Conservation (phyloP, 2,329 filamentous ascomycete genomes). For the Claviceps lovelessii region DNA sequence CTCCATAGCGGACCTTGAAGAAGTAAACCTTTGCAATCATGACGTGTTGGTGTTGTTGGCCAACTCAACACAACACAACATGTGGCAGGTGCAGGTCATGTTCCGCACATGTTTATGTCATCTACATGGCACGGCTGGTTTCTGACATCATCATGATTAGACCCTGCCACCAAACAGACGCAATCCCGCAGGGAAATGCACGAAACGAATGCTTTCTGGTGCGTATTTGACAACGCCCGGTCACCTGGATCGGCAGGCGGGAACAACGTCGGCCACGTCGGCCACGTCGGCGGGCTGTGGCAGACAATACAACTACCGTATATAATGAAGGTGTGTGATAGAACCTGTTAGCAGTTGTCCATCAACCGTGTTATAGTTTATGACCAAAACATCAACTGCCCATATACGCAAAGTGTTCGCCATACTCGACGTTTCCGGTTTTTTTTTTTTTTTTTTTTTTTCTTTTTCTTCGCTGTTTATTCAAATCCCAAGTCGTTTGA, state of each 20-base stretch:
- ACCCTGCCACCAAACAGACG: neutral
- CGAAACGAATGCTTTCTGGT: too few relatives aligned
- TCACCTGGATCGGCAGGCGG: too few relatives aligned
- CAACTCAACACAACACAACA: neutral
- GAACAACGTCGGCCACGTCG: too few relatives aligned
- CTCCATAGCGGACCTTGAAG: neutral
- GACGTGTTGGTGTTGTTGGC: neutral
- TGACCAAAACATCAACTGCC: neutral
- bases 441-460: too few relatives aligned
- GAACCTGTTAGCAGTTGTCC: too few relatives aligned
- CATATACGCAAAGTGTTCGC: neutral
- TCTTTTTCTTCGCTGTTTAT: neutral
- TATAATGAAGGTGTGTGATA: neutral
- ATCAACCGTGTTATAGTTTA: neutral
- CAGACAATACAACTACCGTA: neutral
- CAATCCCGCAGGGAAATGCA: neutral
- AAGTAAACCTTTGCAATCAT: neutral
- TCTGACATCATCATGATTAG: conserved; percentile 3
- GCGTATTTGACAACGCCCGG: neutral
- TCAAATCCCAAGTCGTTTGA: neutral
- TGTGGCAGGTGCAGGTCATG: neutral
- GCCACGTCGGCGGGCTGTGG: neutral
- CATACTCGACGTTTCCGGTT: neutral
- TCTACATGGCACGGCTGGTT: neutral
- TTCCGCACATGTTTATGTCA: neutral